Conservation (phyloP, 2,329 filamentous ascomycete species). For the Raffaelea arxii region DNA sequence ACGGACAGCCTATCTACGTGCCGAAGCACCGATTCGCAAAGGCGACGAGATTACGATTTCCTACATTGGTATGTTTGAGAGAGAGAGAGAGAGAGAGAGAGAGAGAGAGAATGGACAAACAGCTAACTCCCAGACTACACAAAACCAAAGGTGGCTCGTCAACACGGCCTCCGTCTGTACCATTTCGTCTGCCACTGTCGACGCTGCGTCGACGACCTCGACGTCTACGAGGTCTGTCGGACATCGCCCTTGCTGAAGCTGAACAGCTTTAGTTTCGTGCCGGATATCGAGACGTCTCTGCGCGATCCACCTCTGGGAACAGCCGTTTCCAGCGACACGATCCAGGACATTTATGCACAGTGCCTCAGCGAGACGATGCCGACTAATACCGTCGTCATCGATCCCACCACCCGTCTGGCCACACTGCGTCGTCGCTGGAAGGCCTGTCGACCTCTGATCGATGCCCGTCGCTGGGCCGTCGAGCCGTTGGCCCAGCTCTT, state of each 20-base stretch:
- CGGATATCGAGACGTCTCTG: slow-evolving; percentile 23
- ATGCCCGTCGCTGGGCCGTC: slow-evolving; percentile 33
- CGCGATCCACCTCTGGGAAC: slow-evolving; percentile 21
- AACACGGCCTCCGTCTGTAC: slow-evolving; percentile 35
- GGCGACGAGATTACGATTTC: slow-evolving; percentile 52
- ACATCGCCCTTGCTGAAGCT: slow-evolving; percentile 29
- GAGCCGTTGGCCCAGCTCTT: slow-evolving; percentile 38
- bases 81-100: too few relatives aligned
- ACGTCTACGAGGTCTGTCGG: slow-evolving; percentile 42
- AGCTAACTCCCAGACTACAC: slow-evolving; percentile 39
- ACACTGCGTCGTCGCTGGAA: slow-evolving; percentile 26
- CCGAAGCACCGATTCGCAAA: slow-evolving; percentile 35
- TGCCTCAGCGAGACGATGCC: slow-evolving; percentile 17
- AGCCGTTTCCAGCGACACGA: slow-evolving; percentile 9
- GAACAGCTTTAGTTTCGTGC: slow-evolving; percentile 35
- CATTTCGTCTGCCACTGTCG: slow-evolving; percentile 42
- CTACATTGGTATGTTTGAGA: slow-evolving; percentile 41
- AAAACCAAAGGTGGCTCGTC: slow-evolving; percentile 31
- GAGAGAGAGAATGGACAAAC: too few relatives aligned
- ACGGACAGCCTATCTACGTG: slow-evolving; percentile 39
- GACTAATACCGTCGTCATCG: too few relatives aligned
- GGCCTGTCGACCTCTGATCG: slow-evolving; percentile 26
- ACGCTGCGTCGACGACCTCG: slow-evolving; percentile 40
- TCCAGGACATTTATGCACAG: slow-evolving; percentile 22
- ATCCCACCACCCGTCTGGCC: slow-evolving; percentile 10